A percentile compares a stretch with the other conserved stretches of the same genome.
Evolutionary conservation across 768 basidiomycete genomes (phyloP).

Genomic region (Dendrothele bispora): DNA sequence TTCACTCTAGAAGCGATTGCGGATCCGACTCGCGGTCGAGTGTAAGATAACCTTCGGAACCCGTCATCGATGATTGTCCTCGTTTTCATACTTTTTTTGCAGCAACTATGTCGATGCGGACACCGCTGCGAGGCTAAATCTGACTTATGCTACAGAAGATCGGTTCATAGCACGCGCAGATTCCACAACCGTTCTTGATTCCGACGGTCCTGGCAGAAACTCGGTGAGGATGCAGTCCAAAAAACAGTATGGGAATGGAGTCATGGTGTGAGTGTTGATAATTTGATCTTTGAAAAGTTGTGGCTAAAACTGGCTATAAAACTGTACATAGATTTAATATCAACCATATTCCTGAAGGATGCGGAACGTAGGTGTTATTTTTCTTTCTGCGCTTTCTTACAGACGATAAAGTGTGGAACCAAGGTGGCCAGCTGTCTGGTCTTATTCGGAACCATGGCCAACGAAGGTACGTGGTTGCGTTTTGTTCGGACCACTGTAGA

Average conservation of each 20-base stretch:
- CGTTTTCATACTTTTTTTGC: background rate
- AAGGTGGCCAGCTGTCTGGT: conserved; percentile 57
- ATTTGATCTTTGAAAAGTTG: background rate
- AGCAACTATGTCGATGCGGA: conserved; percentile 38
- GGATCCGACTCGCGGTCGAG: conserved; percentile 62
- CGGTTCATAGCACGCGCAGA: conserved; percentile 40
- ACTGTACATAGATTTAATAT: conserved; percentile 33
- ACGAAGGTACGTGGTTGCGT: background rate
- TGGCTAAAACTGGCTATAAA: background rate
- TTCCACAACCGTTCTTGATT: conserved; percentile 28
- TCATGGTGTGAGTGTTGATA: conserved; percentile 28
- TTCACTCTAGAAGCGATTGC: conserved; percentile 49
- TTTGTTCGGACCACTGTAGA: background rate
- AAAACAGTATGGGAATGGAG: conserved; percentile 35
- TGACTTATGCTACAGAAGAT: conserved; percentile 38
- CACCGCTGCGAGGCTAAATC: conserved; percentile 36
- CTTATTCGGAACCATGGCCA: conserved; percentile 29
- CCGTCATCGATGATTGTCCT: background rate
- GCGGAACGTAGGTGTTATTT: conserved; percentile 39
- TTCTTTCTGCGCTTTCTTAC: conserved; percentile 15
- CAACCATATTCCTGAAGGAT: conserved; percentile 56
- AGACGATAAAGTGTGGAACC: conserved; percentile 45
- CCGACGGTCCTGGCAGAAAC: conserved; percentile 38
- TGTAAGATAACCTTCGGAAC: conserved; percentile 54
- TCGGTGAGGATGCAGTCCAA: conserved; percentile 37